A percentile compares a stretch with the other conserved stretches of the same genome.
These are phyloP conservation scores for Blechomonas ayalai DNA, from an alignment of 208 protist species.

Conservation along the genomic window DNA sequence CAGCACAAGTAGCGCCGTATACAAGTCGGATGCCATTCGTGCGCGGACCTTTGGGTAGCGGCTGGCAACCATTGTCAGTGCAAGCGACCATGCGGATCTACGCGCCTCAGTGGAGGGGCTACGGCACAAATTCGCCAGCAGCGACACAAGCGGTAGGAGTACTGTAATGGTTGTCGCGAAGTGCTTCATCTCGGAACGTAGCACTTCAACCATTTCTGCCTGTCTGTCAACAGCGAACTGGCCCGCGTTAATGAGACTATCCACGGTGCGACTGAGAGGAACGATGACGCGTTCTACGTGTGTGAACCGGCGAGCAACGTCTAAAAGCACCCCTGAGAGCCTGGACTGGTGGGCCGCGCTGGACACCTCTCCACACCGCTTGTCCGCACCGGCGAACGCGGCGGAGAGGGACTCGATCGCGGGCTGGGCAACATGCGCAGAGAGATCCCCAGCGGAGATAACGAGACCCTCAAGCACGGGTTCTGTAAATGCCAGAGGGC, in stretches of 20 bases:
- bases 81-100: slow-evolving; percentile 44
- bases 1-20: slow-evolving; percentile 76
- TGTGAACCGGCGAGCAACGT: slow-evolving; percentile 29
- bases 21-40: slow-evolving; percentile 74
- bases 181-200: slow-evolving; percentile 64
- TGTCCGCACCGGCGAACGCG: slow-evolving; percentile 15
- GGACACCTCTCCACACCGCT: not conserved
- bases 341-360: slow-evolving; percentile 5
- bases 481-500: slow-evolving; percentile 26
- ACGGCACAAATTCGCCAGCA: slow-evolving; percentile 63
- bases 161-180: slow-evolving; percentile 67
- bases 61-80: slow-evolving; percentile 82
- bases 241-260: slow-evolving; percentile 46
- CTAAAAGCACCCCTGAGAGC: slow-evolving; percentile 46
- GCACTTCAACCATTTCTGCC: slow-evolving; percentile 35
- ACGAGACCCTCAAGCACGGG: slow-evolving; percentile 74
- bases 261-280: slow-evolving; percentile 56
- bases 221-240: slow-evolving; percentile 39
- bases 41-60: slow-evolving; percentile 90
- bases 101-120: slow-evolving; percentile 39
- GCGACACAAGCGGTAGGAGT: slow-evolving; percentile 60
- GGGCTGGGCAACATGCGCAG: slow-evolving; percentile 63
- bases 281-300: slow-evolving; percentile 78
- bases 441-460: slow-evolving; percentile 80
- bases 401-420: slow-evolving; percentile 52